Percentiles rank a stretch among this genome's conserved stretches.
Evolutionary conservation across 106 monocot genomes (phyloP).

Genomic region (Chionographis japonica): DNA sequence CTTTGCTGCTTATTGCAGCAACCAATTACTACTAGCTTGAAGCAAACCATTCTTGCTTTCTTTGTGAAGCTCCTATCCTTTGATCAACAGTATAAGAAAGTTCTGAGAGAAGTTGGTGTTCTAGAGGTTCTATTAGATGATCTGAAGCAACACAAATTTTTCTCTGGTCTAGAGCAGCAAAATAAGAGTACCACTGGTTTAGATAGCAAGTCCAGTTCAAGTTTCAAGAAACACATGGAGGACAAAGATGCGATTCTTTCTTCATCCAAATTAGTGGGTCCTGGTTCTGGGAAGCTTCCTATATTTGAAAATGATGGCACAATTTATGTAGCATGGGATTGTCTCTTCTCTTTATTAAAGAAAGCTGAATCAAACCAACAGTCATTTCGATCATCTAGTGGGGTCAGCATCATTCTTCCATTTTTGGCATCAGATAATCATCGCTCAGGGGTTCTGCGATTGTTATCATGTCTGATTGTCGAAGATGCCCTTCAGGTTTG

Average conservation of each 20-base stretch:
- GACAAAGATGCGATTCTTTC: constrained; percentile 84
- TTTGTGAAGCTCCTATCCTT: constrained; percentile 96
- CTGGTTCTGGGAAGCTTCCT: constrained; percentile 51
- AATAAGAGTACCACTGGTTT: constrained; percentile 26
- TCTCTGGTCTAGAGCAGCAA: constrained; percentile 59
- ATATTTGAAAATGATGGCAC: constrained; percentile 89
- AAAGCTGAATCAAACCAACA: constrained; percentile 87
- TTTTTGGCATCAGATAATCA: constrained; percentile 84
- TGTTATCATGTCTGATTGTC: constrained; percentile 78
- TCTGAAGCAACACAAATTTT: constrained; percentile 73
- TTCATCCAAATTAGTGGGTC: constrained; percentile 56
- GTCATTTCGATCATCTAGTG: constrained; percentile 74
- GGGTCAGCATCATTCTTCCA: constrained; percentile 66
- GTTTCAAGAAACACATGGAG: constrained; percentile 70
- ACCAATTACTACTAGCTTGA: constrained; percentile 62
- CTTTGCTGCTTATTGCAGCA: constrained; percentile 97
- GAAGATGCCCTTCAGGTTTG: constrained; percentile 89
- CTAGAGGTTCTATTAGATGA: constrained; percentile 90
- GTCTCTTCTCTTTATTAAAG: constrained; percentile 78
- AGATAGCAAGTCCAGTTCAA: constrained; percentile 43
- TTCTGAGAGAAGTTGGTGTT: constrained; percentile 94
- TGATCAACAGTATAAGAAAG: constrained; percentile 92
- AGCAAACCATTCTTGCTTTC: constrained; percentile 86
- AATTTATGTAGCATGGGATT: constrained; percentile 83
- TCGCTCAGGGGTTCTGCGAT: constrained; percentile 69